Percentiles rank a stretch among this genome's conserved stretches.
Evolutionary conservation across 208 protist genomes (phyloP).

Genomic region (Trypanosoma rangeli): DNA sequence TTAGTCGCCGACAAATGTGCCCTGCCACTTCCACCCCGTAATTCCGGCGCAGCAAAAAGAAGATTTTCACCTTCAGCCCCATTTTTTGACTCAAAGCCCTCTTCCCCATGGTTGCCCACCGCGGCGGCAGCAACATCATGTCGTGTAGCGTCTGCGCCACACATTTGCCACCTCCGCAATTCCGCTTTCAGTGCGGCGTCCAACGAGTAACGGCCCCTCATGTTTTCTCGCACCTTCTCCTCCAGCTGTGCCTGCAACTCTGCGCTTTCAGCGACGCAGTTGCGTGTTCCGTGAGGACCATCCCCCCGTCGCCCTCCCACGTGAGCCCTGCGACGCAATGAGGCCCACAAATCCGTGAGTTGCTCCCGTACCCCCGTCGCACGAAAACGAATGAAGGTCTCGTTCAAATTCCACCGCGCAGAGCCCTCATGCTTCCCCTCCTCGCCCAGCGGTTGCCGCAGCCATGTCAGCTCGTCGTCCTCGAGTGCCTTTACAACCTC

Average conservation of each 20-base stretch:
- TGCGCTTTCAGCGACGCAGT: conserved; percentile 11
- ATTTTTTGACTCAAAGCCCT: not conserved
- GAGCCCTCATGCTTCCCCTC: not conserved
- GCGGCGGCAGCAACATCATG: not conserved
- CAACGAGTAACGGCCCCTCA: conserved; percentile 61
- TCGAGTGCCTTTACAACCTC: conserved; percentile 37
- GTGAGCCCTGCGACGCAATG: conserved; percentile 28
- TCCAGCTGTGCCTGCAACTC: conserved; percentile 41
- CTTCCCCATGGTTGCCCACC: conserved; percentile 4
- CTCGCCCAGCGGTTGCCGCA: conserved; percentile 7
- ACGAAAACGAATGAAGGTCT: conserved; percentile 32
- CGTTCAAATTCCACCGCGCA: conserved; percentile 2
- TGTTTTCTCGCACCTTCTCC: conserved; percentile 50
- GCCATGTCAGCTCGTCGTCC: conserved; percentile 58
- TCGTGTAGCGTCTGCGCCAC: not conserved
- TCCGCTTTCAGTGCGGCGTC: conserved; percentile 66
- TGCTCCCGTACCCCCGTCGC: conserved; percentile 31
- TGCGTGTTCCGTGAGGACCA: not conserved
- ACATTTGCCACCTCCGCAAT: conserved; percentile 34
- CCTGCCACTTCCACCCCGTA: not conserved
- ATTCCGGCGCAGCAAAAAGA: conserved; percentile 10
- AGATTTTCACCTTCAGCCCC: conserved; percentile 2
- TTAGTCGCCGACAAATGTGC: conserved; percentile 1
- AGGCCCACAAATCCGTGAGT: conserved; percentile 30
- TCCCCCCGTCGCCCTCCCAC: conserved; percentile 6